phyloP scores from a whole-genome alignment of 2,329 filamentous ascomycete species.

The Paracoccidioides lutzii region DNA sequence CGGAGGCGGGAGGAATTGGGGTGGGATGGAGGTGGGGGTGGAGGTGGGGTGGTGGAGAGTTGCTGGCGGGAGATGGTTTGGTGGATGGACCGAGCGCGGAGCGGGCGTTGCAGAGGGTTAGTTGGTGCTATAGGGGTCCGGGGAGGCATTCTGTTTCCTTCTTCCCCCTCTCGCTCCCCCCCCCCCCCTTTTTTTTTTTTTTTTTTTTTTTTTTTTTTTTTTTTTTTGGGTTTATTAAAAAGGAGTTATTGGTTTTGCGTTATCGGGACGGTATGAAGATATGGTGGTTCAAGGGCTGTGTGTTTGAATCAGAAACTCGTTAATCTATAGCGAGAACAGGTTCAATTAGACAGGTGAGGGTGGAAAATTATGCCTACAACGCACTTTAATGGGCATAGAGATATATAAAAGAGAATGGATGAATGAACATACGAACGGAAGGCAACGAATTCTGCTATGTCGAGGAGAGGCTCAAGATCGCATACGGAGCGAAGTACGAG shows the following conservation, averaged over 20 bases:
- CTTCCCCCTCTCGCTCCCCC: too few relatives aligned
- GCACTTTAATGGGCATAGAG: neutral
- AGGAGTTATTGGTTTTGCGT: neutral
- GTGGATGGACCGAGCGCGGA: neutral
- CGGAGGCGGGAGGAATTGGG: constrained; percentile 6
- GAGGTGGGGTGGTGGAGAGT: neutral
- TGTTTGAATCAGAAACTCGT: too few relatives aligned
- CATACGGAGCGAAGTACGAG: neutral
- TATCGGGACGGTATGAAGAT: neutral
- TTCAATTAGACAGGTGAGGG: too few relatives aligned
- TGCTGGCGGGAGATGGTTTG: neutral
- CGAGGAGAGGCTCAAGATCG: neutral
- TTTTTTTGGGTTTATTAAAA: neutral
- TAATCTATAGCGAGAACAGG: too few relatives aligned
- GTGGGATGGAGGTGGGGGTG: neutral
- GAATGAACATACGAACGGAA: neutral
- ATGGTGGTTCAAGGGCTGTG: too few relatives aligned
- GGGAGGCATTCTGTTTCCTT: neutral
- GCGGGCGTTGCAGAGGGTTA: neutral
- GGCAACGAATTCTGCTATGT: neutral
- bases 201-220: too few relatives aligned
- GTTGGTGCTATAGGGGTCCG: neutral
- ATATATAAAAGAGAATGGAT: neutral
- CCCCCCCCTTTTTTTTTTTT: too few relatives aligned
- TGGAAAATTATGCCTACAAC: too few relatives aligned